These are phyloP conservation scores for Lycium barbarum DNA, from an alignment of 257 asterid genomes.

Conservation along the genomic window DNA sequence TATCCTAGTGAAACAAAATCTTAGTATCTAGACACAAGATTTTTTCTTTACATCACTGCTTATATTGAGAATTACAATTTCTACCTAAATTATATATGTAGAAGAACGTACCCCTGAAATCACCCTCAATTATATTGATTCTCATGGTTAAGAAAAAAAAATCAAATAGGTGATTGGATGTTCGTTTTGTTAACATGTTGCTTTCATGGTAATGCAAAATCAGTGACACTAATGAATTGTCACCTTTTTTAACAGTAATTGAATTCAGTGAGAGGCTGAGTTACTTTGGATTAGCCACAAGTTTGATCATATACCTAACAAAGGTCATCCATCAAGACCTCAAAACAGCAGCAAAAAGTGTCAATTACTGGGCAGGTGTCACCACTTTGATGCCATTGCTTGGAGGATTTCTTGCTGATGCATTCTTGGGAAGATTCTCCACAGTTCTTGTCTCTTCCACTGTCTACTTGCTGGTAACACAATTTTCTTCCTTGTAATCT, in stretches of 20 bases:
- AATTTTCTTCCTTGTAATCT: neutral
- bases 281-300: neutral
- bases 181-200: neutral
- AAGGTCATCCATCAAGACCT: conserved; percentile 28
- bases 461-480: neutral
- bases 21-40: neutral
- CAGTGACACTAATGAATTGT: neutral
- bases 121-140: neutral
- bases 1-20: neutral
- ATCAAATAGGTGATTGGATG: neutral
- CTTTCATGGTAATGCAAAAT: neutral
- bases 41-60: neutral
- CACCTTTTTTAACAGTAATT: conserved; percentile 1
- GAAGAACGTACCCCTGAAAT: neutral
- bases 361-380: conserved; percentile 23
- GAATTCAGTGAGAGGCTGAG: conserved; percentile 29
- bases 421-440: conserved; percentile 21
- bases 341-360: conserved; percentile 23
- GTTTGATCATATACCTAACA: conserved; percentile 27
- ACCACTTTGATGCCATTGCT: conserved; percentile 27
- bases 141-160: no score
- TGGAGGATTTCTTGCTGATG: conserved; percentile 25
- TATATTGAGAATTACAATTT: no score
- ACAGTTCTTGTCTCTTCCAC: neutral
- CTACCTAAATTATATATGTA: neutral